Conservation (phyloP, 352 stramenopile genomes). For the Globisporangium alternatum region DNA sequence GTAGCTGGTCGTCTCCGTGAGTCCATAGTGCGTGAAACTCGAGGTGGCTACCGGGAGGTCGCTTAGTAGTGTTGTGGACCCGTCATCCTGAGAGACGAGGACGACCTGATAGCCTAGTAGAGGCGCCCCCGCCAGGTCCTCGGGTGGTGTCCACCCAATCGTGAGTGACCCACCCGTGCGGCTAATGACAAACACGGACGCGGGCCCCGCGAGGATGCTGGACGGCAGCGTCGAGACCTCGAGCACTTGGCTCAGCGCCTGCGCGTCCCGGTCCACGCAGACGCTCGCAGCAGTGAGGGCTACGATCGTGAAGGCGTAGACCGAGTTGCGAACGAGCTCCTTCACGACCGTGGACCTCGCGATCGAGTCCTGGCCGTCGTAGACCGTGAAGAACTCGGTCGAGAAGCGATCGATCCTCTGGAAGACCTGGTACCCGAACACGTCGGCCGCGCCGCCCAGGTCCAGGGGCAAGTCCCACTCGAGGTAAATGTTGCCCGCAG, state of each 20-base stretch:
- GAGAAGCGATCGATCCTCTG: slow-evolving; percentile 24
- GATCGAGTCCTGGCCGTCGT: slow-evolving; percentile 50
- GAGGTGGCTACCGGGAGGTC: slow-evolving; percentile 2
- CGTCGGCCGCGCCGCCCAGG: slow-evolving; percentile 35
- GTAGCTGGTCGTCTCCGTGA: slow-evolving; percentile 41
- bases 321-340: slow-evolving; percentile 24
- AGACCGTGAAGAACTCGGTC: slow-evolving; percentile 38
- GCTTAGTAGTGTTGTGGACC: slow-evolving; percentile 2
- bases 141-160: slow-evolving; percentile 40
- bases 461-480: slow-evolving; percentile 49
- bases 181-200: slow-evolving; percentile 15
- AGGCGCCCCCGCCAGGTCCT: slow-evolving; percentile 46
- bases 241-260: slow-evolving; percentile 26
- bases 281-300: slow-evolving; percentile 48
- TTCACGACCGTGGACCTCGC: slow-evolving; percentile 21
- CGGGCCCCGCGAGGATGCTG: slow-evolving; percentile 31
- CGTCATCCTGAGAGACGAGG: slow-evolving; percentile 9
- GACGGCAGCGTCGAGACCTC: slow-evolving; percentile 30
- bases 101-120: slow-evolving; percentile 41
- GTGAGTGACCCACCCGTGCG: slow-evolving; percentile 41
- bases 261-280: slow-evolving; percentile 28
- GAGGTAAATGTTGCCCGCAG: slow-evolving; percentile 52
- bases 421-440: slow-evolving; percentile 55
- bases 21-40: slow-evolving; percentile 36
- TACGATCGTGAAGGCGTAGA: slow-evolving; percentile 47